phyloP scores from a whole-genome alignment of 805 yeast genomes.

The Metschnikowia koreensis region DNA sequence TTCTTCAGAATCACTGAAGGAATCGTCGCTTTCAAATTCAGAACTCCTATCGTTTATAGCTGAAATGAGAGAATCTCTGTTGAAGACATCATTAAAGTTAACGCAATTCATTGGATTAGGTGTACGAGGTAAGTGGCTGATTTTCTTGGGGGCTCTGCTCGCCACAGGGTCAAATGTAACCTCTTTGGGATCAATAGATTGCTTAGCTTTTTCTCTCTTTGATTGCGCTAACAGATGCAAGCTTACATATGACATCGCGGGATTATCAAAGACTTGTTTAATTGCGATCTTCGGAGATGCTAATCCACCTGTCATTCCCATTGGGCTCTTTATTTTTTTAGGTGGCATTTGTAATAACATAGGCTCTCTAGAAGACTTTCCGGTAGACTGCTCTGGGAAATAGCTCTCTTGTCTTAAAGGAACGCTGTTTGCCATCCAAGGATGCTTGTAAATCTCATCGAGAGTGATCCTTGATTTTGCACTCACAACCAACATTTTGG shows the following conservation, averaged over 20 bases:
- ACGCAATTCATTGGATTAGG: slow-evolving; percentile 35
- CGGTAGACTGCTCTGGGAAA: slow-evolving; percentile 12
- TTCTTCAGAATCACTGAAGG: slow-evolving; percentile 12
- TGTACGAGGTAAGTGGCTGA: slow-evolving; percentile 38
- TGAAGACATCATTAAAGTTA: slow-evolving; percentile 33
- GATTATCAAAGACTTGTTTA: slow-evolving; percentile 42
- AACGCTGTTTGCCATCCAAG: slow-evolving; percentile 53
- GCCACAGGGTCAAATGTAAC: slow-evolving; percentile 23
- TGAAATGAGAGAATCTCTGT: not conserved
- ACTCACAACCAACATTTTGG: slow-evolving; percentile 66
- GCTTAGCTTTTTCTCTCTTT: slow-evolving; percentile 12
- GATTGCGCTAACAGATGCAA: slow-evolving; percentile 17
- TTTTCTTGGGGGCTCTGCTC: slow-evolving; percentile 7
- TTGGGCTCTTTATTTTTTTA: slow-evolving; percentile 9
- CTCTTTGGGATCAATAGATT: slow-evolving; percentile 10
- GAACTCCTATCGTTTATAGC: slow-evolving; percentile 9
- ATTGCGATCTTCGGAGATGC: slow-evolving; percentile 29
- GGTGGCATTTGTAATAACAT: slow-evolving; percentile 1
- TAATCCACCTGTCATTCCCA: slow-evolving; percentile 13
- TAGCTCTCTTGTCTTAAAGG: slow-evolving; percentile 16
- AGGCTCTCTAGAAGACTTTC: not conserved
- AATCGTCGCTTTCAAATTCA: slow-evolving; percentile 16
- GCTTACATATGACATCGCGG: slow-evolving; percentile 35
- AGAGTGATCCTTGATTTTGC: slow-evolving; percentile 67
- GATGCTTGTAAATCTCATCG: slow-evolving; percentile 69